Base-by-base conservation (phyloP, 176 grass and related monocot genomes). In the Urochloa ruziziensis region DNA sequence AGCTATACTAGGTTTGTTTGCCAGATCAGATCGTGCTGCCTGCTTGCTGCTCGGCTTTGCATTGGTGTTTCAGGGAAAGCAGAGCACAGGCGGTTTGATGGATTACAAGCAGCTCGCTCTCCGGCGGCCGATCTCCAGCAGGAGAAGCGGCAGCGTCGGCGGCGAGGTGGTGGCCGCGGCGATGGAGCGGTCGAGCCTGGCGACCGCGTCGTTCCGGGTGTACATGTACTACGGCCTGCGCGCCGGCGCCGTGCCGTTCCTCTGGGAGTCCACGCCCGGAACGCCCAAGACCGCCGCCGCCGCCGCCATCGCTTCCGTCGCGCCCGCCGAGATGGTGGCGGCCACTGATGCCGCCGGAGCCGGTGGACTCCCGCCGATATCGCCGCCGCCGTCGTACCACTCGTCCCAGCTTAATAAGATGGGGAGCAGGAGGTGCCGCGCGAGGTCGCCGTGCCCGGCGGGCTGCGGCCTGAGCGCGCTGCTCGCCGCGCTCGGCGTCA, bases 241-340 rank as follows among this genome's bases (percentile, higher is more conserved):
- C 54, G 40, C 71, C 27, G 71, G 77, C 28, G 63, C 88, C 54
- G 88, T 89, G 63, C 83, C 88, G 54, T 86, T 89, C 83, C 44
- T 56, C 27, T 86, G 88, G 88, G 88, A 89, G 83, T 86, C 83
- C 43, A 23, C 43, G 82, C 88, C 83, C 34, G 88, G 88, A 53
- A 85, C 83, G 33, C 87, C 87, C 43, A 89, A 89, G 82, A 33
- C 11, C 30, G 51, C 10, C 7, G 74, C 10, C 57, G 54, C n/a
- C 2, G 36, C 2, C 24, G 82, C n/a, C 60, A 46, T 49, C 32
- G 54, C 73, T 2, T 27, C 66, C 34, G 61, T 80, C 57, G 24
- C 84, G 18, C 67, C 18, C 44, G 56, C 34, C 39, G 39, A 40
- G 42, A 33, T 16, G 44, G 0, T 1, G 3, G 28, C 16, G 0